Conservation (phyloP, 331 rosid species). For the Prunus yedoensis region DNA sequence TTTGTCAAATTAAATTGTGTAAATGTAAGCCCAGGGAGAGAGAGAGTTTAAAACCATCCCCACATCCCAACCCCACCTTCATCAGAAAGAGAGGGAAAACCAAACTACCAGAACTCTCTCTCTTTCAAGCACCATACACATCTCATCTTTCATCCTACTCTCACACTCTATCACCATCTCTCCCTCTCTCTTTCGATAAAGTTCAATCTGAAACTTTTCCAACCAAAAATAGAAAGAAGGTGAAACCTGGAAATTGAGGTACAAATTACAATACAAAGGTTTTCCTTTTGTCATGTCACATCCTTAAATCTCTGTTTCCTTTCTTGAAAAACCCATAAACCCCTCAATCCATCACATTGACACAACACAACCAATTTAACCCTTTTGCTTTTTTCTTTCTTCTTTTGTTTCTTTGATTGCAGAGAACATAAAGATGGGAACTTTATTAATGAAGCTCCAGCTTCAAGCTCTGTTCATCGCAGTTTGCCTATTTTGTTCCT, state of each 20-base stretch:
- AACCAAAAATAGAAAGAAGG: not conserved
- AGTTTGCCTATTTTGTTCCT: conserved; percentile 45
- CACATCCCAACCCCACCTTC: not conserved
- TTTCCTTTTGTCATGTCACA: not conserved
- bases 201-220: not conserved
- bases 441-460: conserved; percentile 17
- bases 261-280: not conserved
- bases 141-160: not conserved
- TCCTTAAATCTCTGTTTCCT: not conserved
- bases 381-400: not conserved
- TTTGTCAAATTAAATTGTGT: too few species aligned
- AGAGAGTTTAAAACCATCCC: not conserved
- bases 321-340: conserved; percentile 3
- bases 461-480: conserved; percentile 43
- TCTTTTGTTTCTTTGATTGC: conserved; percentile 21
- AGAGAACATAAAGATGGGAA: conserved; percentile 33
- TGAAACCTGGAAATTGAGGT: not conserved
- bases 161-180: not conserved
- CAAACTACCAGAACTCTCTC: not conserved
- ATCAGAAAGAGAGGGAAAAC: not conserved
- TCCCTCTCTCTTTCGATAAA: not conserved
- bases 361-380: not conserved
- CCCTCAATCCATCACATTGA: not conserved
- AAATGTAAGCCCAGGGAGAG: not conserved
- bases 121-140: not conserved